These are phyloP conservation scores for Alternaria sp. DNA, from an alignment of 2,329 filamentous ascomycete species.

Conservation along the genomic window DNA sequence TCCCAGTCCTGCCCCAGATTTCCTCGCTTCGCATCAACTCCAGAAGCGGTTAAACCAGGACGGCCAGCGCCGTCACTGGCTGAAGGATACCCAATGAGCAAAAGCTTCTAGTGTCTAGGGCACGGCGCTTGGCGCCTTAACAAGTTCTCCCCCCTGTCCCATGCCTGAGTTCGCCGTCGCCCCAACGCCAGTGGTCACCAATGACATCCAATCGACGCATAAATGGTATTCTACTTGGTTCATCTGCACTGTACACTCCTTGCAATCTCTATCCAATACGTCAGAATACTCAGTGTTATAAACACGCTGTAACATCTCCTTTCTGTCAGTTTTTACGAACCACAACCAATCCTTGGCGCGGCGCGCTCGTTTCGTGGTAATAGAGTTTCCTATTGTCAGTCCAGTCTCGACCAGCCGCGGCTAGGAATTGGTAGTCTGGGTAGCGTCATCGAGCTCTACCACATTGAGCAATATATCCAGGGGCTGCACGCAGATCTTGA, in stretches of 20 bases:
- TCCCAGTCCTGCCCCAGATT: constrained; percentile 36
- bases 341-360: not conserved
- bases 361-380: constrained; percentile 11
- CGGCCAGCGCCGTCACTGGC: constrained; percentile 18
- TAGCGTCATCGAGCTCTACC: constrained; percentile 22
- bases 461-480: constrained; percentile 24
- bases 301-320: constrained; percentile 10
- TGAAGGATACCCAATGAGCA: constrained; percentile 26
- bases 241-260: constrained; percentile 32
- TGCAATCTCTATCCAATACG: constrained; percentile 8
- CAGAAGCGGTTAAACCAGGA: constrained; percentile 32
- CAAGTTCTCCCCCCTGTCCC: constrained; percentile 24
- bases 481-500: constrained; percentile 28
- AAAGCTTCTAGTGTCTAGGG: constrained; percentile 33
- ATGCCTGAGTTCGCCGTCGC: constrained; percentile 22
- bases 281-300: not conserved
- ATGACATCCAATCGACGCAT: constrained; percentile 29
- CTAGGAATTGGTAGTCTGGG: constrained; percentile 19
- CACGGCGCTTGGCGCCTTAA: constrained; percentile 34
- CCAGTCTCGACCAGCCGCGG: constrained; percentile 17
- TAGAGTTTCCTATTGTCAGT: constrained; percentile 20
- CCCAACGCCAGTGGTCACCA: constrained; percentile 13
- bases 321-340: constrained; percentile 8
- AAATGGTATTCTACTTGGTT: constrained; percentile 17
- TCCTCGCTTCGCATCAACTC: constrained; percentile 22